A percentile compares a stretch with the other conserved stretches of the same genome.
Evolutionary conservation across 768 basidiomycete genomes (phyloP).

Genomic region (Xerocomus brunneocitrinus): DNA sequence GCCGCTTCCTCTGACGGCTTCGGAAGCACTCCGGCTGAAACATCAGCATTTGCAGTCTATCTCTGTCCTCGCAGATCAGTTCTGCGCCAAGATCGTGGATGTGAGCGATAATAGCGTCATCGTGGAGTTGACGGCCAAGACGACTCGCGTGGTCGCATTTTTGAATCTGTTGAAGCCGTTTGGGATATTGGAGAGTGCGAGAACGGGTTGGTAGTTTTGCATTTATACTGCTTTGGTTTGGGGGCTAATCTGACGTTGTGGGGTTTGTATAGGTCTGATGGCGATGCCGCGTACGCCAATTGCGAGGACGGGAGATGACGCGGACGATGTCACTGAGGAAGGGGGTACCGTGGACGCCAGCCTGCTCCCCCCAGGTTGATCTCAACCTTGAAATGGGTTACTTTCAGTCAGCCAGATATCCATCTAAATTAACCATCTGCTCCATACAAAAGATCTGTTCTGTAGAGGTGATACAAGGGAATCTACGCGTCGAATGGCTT

Average conservation of each 20-base stretch:
- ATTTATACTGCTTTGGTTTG: not conserved
- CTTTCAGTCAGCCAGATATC: not conserved
- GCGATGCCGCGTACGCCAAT: slow-evolving; percentile 98
- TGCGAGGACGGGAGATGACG: slow-evolving; percentile 50
- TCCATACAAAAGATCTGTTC: not conserved
- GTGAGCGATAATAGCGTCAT: slow-evolving; percentile 93
- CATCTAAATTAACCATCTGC: not conserved
- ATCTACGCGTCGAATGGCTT: not conserved
- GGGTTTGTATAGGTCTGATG: slow-evolving; percentile 69
- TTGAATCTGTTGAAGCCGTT: slow-evolving; percentile 88
- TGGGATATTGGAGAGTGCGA: slow-evolving; percentile 90
- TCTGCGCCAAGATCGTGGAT: slow-evolving; percentile 90
- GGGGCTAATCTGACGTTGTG: not conserved
- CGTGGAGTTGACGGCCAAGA: slow-evolving; percentile 93
- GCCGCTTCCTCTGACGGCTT: slow-evolving; percentile 58
- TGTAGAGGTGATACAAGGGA: not conserved
- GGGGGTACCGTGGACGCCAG: slow-evolving; percentile 76
- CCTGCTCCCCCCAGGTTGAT: slow-evolving; percentile 88
- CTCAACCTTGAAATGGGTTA: not conserved
- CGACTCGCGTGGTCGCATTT: slow-evolving; percentile 87
- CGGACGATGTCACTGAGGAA: slow-evolving; percentile 50
- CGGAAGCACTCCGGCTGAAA: slow-evolving; percentile 83
- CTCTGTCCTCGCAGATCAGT: slow-evolving; percentile 77
- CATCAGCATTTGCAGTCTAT: slow-evolving; percentile 90
- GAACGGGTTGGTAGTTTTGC: slow-evolving; percentile 63